phyloP scores from a whole-genome alignment of 202 grass and related monocot species.

The Schoenoplectus tabernaemontani region DNA sequence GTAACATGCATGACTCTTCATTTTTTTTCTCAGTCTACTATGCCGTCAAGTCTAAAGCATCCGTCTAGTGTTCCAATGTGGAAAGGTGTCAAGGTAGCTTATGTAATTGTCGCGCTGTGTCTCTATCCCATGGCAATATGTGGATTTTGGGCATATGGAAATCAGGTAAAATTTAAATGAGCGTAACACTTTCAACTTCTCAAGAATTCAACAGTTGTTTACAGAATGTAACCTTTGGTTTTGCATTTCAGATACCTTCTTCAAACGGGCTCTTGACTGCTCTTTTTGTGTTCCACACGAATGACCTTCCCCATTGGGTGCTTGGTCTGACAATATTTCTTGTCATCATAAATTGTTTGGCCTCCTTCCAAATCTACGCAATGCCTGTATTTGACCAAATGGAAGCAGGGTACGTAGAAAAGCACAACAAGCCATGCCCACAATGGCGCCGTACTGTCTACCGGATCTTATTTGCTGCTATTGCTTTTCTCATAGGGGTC shows the following conservation, averaged over 20 bases:
- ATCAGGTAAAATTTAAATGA: constrained; percentile 41
- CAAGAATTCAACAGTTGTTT: background rate
- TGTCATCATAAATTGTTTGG: constrained; percentile 88
- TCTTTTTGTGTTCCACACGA: constrained; percentile 57
- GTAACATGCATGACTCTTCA: background rate
- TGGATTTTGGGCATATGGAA: constrained; percentile 94
- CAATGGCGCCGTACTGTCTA: constrained; percentile 49
- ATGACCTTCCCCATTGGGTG: constrained; percentile 44
- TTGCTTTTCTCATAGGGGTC: constrained; percentile 54
- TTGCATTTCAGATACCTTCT: constrained; percentile 44
- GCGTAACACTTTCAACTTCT: background rate
- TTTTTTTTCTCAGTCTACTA: constrained; percentile 53
- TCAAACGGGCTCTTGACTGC: constrained; percentile 55
- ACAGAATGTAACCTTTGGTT: background rate
- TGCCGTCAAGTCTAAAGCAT: constrained; percentile 85
- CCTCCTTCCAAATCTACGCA: constrained; percentile 78
- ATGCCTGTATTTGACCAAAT: constrained; percentile 90
- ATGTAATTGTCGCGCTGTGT: constrained; percentile 50
- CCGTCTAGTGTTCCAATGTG: constrained; percentile 90
- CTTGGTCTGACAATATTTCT: constrained; percentile 54
- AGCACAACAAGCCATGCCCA: constrained; percentile 71
- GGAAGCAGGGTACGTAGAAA: constrained; percentile 68
- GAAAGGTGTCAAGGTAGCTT: constrained; percentile 85
- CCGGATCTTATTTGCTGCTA: constrained; percentile 46
- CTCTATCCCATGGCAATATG: constrained; percentile 68